Base-by-base conservation (phyloP, 108 stramenopile genomes). In the Cyclotella cryptica region DNA sequence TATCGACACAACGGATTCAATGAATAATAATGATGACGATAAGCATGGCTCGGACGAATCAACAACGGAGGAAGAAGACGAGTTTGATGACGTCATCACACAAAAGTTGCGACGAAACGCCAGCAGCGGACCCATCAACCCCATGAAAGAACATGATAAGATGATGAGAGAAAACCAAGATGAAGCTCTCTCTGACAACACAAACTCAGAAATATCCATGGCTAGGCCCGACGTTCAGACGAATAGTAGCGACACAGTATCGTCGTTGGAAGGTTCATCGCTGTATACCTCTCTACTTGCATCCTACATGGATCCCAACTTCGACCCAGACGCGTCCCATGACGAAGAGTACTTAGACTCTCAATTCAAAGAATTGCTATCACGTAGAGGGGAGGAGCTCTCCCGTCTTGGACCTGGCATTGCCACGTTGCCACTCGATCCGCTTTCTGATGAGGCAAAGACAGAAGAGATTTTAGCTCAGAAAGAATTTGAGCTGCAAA, bases 131-230 rank as follows among this genome's bases (percentile, higher is more conserved):
- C 74, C 75, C n/a, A 82, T 82, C 43, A 72, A 82, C 53, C 75
- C 81, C 11, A 68, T 76, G 26, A 72, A 76, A 47, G 81, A 82
- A 54, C 75, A 82, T 43, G 75, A 72, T 58, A 76, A 82, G 51
- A 82, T 82, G 81, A 57, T 76, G 10, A 59, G 76, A 64, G 81
- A 82, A 17, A 82, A 82, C 39, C 45, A 76, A 53, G 52, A 61
- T 22, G 81, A 82, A 47, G 81, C 81, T 19, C 45, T 51, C 29
- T 41, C 28, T 26, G 69, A 70, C 53, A 19, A 40, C 60, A 43
- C 21, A 17, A 24, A n/a, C 43, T 44, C 29, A 0, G 69, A 66
- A 46, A 59, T 52, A 18, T 18, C 18, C 30, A 63, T 39, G 18
- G 1, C 18, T n/a, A 63, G 10, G 35, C n/a, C 1, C 10, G 59